phyloP scores from a whole-genome alignment of 208 protist genomes.

The Trichomonas tenax region DNA sequence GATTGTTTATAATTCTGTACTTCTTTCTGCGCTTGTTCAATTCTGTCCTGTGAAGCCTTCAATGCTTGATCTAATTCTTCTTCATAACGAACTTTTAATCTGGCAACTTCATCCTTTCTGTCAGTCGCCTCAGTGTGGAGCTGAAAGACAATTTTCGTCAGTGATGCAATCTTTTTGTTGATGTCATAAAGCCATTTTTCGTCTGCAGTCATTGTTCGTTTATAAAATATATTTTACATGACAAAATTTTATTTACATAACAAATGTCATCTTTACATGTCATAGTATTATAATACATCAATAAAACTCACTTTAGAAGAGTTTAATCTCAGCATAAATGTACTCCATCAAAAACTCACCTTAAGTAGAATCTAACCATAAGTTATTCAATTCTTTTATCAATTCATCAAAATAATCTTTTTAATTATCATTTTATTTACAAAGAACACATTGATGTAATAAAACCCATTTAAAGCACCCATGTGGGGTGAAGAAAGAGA shows the following conservation, averaged over 20 bases:
- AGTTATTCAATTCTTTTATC: no score
- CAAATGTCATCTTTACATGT: no score
- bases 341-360: no score
- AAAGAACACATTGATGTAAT: no score
- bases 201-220: neutral
- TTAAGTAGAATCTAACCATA: no score
- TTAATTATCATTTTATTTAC: no score
- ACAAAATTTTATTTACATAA: neutral
- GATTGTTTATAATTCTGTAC: neutral
- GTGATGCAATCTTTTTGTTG: neutral
- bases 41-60: neutral
- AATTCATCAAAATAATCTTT: no score
- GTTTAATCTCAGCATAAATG: no score
- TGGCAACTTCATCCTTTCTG: neutral
- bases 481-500: no score
- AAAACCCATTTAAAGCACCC: no score
- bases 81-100: neutral
- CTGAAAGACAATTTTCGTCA: neutral
- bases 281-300: no score
- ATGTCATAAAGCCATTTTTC: neutral
- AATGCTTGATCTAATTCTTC: neutral
- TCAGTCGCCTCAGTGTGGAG: neutral
- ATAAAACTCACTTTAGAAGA: no score
- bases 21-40: neutral
- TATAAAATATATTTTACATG: neutral